Base-by-base conservation (phyloP, 305 asterid species). In the Nicotiana rustica region DNA sequence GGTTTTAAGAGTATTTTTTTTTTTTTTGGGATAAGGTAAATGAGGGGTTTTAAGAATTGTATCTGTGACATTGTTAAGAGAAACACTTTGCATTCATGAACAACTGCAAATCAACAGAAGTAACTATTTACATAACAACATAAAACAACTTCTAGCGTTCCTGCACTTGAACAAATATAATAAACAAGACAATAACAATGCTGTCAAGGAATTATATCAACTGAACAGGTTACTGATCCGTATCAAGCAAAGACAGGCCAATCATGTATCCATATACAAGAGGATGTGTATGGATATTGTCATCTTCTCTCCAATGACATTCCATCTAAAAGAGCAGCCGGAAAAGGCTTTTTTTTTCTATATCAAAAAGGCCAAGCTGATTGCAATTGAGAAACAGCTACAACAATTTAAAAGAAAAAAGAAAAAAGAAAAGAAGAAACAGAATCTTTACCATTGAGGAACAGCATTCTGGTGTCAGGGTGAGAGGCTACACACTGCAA, bases 401-500 rank as follows among this genome's bases (percentile, higher is more conserved):
- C 55, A 47, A 29, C 13, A 75, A 76, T 73, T 19, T 0, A 38
- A 76, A 29, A 75, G 29, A 4, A 29, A 25, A 56, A 56, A 73
- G 61, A 4, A 29, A 25, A 57, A 57, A 49, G 61, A 73, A 38
- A 41, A 41, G 12, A 41, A 41, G 35, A 33, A 67, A 9, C 2
- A 81, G 17, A 55, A 67, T 55, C 36, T 13, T 57, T 89, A 91
- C 96, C 96, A 57, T 77, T 71, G 31, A 88, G 80, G 83, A 89
- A 88, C 21, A 67, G 64, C 86, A 81, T 85, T 81, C 90, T 89
- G 81, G 94, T 92, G 78, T 82, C 83, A 3, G 89, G 85, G 84
- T 92, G 91, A 81, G 90, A 84, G 19, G 94, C 93, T 77, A 92
- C 87, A 59, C 92, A 88, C 96, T 90, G 92, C 88, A 85, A 85